Percentiles rank a stretch among this genome's conserved stretches.
Conservation (phyloP, 306 rosid genomes). For the Castanea sativa region DNA sequence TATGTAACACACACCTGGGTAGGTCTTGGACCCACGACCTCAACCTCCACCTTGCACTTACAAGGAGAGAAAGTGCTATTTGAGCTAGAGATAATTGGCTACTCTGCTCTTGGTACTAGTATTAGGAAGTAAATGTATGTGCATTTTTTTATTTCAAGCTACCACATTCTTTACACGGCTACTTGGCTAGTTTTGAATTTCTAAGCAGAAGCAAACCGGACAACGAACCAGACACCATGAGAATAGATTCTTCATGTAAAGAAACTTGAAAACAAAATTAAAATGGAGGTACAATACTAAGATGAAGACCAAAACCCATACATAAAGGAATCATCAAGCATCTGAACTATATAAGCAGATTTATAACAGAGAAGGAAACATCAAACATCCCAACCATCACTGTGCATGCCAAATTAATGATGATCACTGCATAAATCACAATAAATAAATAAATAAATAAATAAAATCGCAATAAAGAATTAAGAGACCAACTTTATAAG, state of each 20-base stretch:
- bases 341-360: constrained; percentile 9
- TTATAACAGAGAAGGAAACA: neutral
- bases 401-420: constrained; percentile 12
- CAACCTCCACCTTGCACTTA: too few species aligned
- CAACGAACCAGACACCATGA: neutral
- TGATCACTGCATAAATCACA: constrained; percentile 5
- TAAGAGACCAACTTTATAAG: constrained; percentile 66
- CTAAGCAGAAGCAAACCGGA: neutral
- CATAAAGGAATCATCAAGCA: constrained; percentile 7
- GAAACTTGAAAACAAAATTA: neutral
- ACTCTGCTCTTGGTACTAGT: neutral
- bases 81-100: too few species aligned
- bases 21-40: too few species aligned
- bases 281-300: neutral
- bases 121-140: neutral
- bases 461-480: constrained; percentile 13
- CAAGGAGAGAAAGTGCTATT: too few species aligned
- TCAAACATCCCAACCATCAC: constrained; percentile 1
- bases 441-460: neutral
- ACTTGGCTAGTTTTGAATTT: neutral
- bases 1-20: too few species aligned
- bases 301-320: neutral
- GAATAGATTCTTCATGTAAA: neutral
- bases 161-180: neutral
- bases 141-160: neutral